Evolutionary conservation across 1,284 basidiomycete genomes (phyloP).

Genomic region (Porodaedalea pini): DNA sequence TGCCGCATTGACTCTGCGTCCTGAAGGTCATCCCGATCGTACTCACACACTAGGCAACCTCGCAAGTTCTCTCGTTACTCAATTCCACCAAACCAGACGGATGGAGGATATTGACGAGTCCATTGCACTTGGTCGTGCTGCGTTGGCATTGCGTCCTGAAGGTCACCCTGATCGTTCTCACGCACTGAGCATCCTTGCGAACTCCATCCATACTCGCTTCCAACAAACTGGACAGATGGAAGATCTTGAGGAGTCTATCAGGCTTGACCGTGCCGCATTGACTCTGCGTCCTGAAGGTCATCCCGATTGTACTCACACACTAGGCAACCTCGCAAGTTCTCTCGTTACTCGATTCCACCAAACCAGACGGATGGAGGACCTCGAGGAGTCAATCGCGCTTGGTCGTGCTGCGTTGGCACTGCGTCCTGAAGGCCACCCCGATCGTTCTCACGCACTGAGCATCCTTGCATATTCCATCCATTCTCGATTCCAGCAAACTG

Average conservation of each 20-base stretch:
- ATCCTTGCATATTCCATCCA: not conserved
- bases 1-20: not conserved
- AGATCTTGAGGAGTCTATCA: not conserved
- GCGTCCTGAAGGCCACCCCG: not conserved
- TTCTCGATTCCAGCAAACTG: not conserved
- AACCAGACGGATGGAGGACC: not conserved
- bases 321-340: not conserved
- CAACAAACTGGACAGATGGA: not conserved
- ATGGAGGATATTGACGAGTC: not conserved
- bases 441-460: not conserved
- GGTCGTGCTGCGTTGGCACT: not conserved
- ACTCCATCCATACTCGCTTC: not conserved
- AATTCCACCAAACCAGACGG: not conserved
- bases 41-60: not conserved
- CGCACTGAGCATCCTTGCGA: not conserved
- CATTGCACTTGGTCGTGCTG: not conserved
- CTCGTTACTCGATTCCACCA: not conserved
- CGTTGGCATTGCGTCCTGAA: not conserved
- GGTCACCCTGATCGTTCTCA: not conserved
- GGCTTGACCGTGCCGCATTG: not conserved
- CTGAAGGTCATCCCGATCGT: not conserved
- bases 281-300: not conserved
- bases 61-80: not conserved
- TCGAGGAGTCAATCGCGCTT: not conserved
- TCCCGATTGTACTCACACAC: not conserved